Evolutionary conservation across 2,329 filamentous ascomycete genomes (phyloP).

Genomic region (Sclerotinia subarctica): DNA sequence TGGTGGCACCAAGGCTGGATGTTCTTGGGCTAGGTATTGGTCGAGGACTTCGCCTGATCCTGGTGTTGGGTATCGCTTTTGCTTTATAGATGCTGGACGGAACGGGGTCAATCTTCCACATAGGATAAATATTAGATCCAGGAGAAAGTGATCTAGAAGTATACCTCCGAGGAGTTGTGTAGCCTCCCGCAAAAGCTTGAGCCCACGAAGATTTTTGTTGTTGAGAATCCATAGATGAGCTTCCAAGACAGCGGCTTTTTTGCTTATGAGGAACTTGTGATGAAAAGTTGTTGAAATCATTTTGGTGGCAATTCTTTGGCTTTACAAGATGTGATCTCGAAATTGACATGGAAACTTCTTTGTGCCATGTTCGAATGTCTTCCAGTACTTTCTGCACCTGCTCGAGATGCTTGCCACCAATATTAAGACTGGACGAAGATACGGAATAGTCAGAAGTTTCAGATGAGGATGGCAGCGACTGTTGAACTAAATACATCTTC

Average conservation of each 20-base stretch:
- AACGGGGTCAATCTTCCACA: slow-evolving; percentile 3
- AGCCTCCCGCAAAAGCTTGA: background rate
- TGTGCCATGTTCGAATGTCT: slow-evolving; percentile 14
- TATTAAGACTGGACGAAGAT: background rate
- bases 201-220: background rate
- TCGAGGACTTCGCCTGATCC: background rate
- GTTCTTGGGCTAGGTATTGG: slow-evolving; percentile 5
- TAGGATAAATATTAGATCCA: background rate
- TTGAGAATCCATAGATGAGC: background rate
- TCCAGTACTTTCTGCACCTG: slow-evolving; percentile 19
- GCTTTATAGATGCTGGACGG: slow-evolving; percentile 11
- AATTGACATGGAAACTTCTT: slow-evolving; percentile 16
- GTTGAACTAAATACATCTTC: background rate
- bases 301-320: background rate
- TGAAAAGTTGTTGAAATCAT: background rate
- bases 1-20: slow-evolving; percentile 11
- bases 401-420: slow-evolving; percentile 11
- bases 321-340: background rate
- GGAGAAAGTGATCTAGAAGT: slow-evolving; percentile 1
- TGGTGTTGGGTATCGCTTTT: background rate
- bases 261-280: background rate
- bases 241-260: background rate
- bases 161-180: background rate
- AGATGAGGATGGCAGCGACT: background rate
- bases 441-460: background rate